These are phyloP conservation scores for Candida buenavistaensis DNA, from an alignment of 1,139 yeast genomes.

Conservation along the genomic window DNA sequence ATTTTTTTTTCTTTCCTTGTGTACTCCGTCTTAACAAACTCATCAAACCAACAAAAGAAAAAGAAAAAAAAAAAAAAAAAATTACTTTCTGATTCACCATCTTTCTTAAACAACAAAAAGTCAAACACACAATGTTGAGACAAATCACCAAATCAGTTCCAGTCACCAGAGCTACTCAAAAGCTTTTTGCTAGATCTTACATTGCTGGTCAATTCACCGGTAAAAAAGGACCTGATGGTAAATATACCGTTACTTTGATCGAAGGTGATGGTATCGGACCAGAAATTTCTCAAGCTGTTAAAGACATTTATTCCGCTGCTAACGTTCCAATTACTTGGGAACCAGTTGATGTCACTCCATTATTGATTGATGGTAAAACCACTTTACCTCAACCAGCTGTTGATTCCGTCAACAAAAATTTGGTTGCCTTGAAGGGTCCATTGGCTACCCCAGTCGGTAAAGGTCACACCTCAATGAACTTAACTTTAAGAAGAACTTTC, in stretches of 20 bases:
- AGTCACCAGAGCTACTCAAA: slow-evolving; percentile 26
- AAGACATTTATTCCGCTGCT: slow-evolving; percentile 89
- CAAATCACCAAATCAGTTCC: slow-evolving; percentile 36
- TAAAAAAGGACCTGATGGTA: slow-evolving; percentile 53
- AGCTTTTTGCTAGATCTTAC: slow-evolving; percentile 42
- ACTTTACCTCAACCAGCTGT: slow-evolving; percentile 92
- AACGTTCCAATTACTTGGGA: slow-evolving; percentile 97
- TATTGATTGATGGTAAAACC: slow-evolving; percentile 88
- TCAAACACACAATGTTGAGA: slow-evolving; percentile 38
- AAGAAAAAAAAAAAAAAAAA: not conserved
- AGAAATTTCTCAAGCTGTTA: slow-evolving; percentile 92
- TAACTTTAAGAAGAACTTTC: slow-evolving; percentile 96
- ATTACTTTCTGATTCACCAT: slow-evolving; percentile 1
- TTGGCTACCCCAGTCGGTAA: slow-evolving; percentile 98
- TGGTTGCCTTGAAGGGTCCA: slow-evolving; percentile 96
- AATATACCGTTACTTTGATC: slow-evolving; percentile 90
- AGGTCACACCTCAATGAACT: slow-evolving; percentile 96
- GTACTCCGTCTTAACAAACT: not conserved
- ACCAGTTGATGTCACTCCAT: slow-evolving; percentile 93
- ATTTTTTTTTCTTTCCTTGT: not conserved
- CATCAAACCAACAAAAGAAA: not conserved
- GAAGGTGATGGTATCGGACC: slow-evolving; percentile 99
- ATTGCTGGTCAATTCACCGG: slow-evolving; percentile 55
- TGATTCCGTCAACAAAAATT: slow-evolving; percentile 86
- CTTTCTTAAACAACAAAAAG: not conserved